A percentile compares a stretch with the other conserved stretches of the same genome.
phyloP scores from a whole-genome alignment of 495 filamentous ascomycete genomes.

The Penicillium roqueforti region DNA sequence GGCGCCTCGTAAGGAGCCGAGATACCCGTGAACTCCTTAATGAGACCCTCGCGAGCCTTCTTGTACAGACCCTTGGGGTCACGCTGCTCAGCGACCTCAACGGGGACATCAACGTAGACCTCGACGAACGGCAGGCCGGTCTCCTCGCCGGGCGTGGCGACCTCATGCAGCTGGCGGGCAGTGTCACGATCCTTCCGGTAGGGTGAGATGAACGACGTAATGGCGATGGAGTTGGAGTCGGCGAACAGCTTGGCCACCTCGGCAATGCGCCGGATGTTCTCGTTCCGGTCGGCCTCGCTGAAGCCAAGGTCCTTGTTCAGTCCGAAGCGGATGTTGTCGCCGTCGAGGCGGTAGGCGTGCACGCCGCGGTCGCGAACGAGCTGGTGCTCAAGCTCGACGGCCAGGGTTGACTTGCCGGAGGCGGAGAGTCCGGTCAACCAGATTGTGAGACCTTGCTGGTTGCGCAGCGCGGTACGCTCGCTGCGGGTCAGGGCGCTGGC shows the following conservation, averaged over 20 bases:
- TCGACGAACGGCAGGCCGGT: conserved; percentile 81
- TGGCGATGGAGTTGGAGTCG: conserved; percentile 77
- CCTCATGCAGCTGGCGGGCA: conserved; percentile 73
- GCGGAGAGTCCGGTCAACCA: conserved; percentile 97
- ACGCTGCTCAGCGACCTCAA: conserved; percentile 87
- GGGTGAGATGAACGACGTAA: conserved; percentile 96
- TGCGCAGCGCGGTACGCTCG: conserved; percentile 75
- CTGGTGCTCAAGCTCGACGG: conserved; percentile 92
- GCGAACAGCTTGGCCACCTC: conserved; percentile 97
- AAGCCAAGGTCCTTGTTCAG: conserved; percentile 97
- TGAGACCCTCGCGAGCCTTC: conserved; percentile 87
- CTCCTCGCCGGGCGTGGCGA: conserved; percentile 42
- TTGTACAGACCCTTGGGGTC: conserved; percentile 98
- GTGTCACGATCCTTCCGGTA: conserved; percentile 80
- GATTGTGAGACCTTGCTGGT: conserved; percentile 87
- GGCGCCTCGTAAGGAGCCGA: conserved; percentile 89
- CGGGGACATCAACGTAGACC: conserved; percentile 81
- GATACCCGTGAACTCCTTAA: conserved; percentile 96
- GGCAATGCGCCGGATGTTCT: conserved; percentile 94
- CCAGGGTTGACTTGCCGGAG: conserved; percentile 93
- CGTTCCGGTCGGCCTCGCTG: conserved; percentile 84
- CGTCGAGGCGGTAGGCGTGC: conserved; percentile 88
- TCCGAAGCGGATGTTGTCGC: conserved; percentile 97
- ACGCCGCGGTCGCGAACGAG: conserved; percentile 70
- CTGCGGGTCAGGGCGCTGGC: conserved; percentile 75